Evolutionary conservation across 2,329 filamentous ascomycete genomes (phyloP).

Genomic region (Sporothrix protearum): DNA sequence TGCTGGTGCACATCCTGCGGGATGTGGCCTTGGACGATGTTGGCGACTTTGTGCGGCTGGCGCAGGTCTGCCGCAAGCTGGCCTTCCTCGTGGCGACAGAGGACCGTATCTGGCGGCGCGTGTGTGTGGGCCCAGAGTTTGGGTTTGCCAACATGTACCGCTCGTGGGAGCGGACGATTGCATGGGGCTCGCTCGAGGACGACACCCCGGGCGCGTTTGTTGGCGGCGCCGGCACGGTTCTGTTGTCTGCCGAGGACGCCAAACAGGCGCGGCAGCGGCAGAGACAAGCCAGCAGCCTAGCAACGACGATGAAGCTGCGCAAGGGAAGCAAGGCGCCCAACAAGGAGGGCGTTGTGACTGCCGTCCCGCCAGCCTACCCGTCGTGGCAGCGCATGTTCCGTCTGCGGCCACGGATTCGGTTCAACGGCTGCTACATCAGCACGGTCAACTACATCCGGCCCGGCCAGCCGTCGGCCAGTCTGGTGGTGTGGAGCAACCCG

Average conservation of each 20-base stretch:
- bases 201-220: not conserved
- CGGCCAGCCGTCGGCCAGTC: constrained; percentile 68
- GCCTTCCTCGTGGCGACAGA: constrained; percentile 83
- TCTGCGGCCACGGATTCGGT: constrained; percentile 77
- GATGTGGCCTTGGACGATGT: constrained; percentile 72
- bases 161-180: constrained; percentile 61
- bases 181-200: constrained; percentile 50
- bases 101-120: constrained; percentile 77
- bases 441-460: constrained; percentile 92
- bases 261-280: constrained; percentile 28
- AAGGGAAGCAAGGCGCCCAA: constrained; percentile 40
- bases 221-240: not conserved
- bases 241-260: constrained; percentile 23
- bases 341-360: not conserved
- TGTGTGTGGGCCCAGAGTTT: constrained; percentile 67
- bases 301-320: constrained; percentile 43
- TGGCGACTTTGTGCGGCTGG: constrained; percentile 68
- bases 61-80: constrained; percentile 80
- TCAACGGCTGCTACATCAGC: constrained; percentile 93
- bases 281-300: constrained; percentile 34
- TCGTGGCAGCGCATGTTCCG: constrained; percentile 73
- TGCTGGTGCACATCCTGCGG: constrained; percentile 73
- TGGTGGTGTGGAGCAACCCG: constrained; percentile 72
- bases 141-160: constrained; percentile 85
- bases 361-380: constrained; percentile 31